Evolutionary conservation across 345 rosid genomes (phyloP), one percentile per base, ranked within the genome.

Genomic region (Anacardium occidentale): DNA sequence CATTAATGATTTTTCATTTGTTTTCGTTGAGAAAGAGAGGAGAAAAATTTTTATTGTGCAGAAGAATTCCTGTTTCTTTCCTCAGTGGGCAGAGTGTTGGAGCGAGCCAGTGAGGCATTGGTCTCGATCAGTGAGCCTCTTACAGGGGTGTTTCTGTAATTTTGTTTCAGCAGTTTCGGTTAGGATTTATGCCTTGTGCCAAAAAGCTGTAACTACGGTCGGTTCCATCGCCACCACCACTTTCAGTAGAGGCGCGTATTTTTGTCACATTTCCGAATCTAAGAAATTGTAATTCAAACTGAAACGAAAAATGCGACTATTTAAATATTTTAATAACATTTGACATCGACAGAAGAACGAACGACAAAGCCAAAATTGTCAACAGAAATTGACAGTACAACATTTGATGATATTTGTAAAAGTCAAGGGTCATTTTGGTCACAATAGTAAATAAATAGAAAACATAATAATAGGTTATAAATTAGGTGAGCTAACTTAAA

Each of bases 51-150:
- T 25, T 7, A 17, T 26, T 70, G 55, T 72, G 64, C 78, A 75
- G 82, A 74, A 76, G 44, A 75, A 62, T 60, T 78, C 55, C 78
- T 74, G 78, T 65, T 76, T 63, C 72, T 68, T 74, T 42, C 40
- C 14, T 29, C 17, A 18, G 74, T 59, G 66, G 56, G 85, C 86
- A 81, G 86, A 64, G 80, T 52, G 75, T 62, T 70, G 84, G 84
- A 83, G 92, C 77, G 83, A 55, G 79, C 44, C 57, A 83, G 92
- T 78, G 83, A 55, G 79, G 50, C 57, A 57, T 66, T 20, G 80
- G 56, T 78, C 83, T 86, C 75, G 90, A 75, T 50, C 82, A 73
- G 76, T 37, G 91, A 82, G 91, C 90, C 78, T 57, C 53, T 50
- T 3, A 13, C 18, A 66, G 47, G 83, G 81, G 73, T 66, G 68